Evolutionary conservation across 768 basidiomycete genomes (phyloP).

Genomic region (Kondoa subrosea): DNA sequence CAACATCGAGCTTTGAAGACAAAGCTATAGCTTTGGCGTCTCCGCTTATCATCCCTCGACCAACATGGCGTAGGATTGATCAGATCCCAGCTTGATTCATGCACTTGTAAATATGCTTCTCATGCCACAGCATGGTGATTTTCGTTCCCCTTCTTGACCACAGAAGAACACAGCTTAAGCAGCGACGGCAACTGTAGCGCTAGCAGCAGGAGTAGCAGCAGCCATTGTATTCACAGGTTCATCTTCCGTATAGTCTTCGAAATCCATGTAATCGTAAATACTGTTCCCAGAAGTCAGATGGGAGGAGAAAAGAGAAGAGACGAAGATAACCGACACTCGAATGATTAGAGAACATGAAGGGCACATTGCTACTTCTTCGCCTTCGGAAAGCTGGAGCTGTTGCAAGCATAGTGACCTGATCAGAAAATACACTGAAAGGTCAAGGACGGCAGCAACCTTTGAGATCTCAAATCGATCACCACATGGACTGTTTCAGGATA

Average conservation of each 20-base stretch:
- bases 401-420: background rate
- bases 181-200: constrained; percentile 12
- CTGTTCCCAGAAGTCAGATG: constrained; percentile 2
- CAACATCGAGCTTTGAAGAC: too few relatives aligned
- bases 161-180: constrained; percentile 1
- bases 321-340: constrained; percentile 22
- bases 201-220: background rate
- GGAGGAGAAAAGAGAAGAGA: constrained; percentile 14
- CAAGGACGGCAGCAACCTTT: constrained; percentile 14
- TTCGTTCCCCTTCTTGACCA: background rate
- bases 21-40: too few relatives aligned
- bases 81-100: background rate
- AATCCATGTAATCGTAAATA: constrained; percentile 47
- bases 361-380: constrained; percentile 86
- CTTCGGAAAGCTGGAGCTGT: constrained; percentile 62
- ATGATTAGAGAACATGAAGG: constrained; percentile 90
- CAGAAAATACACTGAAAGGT: background rate
- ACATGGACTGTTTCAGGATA: constrained; percentile 43
- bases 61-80: too few relatives aligned
- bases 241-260: constrained; percentile 55
- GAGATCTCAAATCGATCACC: constrained; percentile 91
- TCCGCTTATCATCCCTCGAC: too few relatives aligned
- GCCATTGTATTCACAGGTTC: constrained; percentile 28
- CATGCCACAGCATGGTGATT: background rate
- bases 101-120: background rate